phyloP scores from a whole-genome alignment of 2,329 filamentous ascomycete genomes.

The Penicillium sp. region DNA sequence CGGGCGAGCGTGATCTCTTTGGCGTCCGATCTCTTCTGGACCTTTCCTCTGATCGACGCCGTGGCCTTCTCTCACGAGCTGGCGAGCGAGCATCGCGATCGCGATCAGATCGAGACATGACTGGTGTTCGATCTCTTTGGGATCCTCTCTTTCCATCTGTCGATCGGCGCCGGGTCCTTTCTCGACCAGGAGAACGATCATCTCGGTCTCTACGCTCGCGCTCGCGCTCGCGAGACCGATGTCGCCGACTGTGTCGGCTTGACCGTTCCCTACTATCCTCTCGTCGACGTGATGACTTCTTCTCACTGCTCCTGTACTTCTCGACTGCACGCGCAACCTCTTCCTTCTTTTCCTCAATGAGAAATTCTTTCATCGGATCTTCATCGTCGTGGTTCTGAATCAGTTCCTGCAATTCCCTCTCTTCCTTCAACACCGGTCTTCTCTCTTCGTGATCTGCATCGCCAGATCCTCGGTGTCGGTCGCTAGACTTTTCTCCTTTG shows the following conservation, averaged over 20 bases:
- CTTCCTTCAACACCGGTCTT: constrained; percentile 73
- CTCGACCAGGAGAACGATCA: constrained; percentile 27
- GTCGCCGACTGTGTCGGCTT: constrained; percentile 45
- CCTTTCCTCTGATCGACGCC: constrained; percentile 29
- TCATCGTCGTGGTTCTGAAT: constrained; percentile 85
- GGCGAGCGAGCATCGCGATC: constrained; percentile 30
- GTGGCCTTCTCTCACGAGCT: constrained; percentile 23
- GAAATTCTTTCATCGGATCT: constrained; percentile 92
- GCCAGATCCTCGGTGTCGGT: constrained; percentile 33
- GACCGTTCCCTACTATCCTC: constrained; percentile 39
- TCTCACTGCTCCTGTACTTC: constrained; percentile 53
- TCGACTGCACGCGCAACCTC: constrained; percentile 72
- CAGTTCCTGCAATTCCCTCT: constrained; percentile 73
- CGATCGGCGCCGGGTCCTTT: constrained; percentile 25
- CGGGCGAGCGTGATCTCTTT: constrained; percentile 31
- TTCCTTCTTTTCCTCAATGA: constrained; percentile 88
- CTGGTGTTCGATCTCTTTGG: constrained; percentile 28
- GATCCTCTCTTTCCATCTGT: constrained; percentile 29
- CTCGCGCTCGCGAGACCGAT: constrained; percentile 40
- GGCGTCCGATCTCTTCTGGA: constrained; percentile 26
- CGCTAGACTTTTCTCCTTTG: constrained; percentile 38
- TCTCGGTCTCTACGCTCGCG: constrained; percentile 32
- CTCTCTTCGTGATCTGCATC: constrained; percentile 52
- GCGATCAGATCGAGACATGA: constrained; percentile 22
- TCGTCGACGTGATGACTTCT: constrained; percentile 37